Percentiles rank a stretch among this genome's conserved stretches.
Evolutionary conservation across 1,284 basidiomycete genomes (phyloP).

Genomic region (Ustilago curta): DNA sequence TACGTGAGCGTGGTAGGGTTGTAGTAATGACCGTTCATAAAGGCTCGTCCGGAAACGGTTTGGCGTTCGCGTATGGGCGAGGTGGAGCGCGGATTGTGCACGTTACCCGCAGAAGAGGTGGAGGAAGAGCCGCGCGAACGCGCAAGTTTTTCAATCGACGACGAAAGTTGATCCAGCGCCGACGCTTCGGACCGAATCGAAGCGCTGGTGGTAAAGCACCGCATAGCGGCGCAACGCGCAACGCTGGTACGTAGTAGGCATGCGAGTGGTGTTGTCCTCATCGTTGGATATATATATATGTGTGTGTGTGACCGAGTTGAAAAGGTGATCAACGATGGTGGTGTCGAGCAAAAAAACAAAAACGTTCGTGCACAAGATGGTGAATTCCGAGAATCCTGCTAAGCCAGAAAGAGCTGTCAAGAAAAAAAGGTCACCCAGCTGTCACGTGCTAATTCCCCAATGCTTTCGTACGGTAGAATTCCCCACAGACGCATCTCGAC

Average conservation of each 20-base stretch:
- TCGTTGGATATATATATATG: no score
- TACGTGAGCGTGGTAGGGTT: conserved; percentile 52
- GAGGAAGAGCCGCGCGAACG: conserved; percentile 13
- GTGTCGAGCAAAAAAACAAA: conserved; percentile 1
- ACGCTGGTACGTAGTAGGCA: conserved; percentile 4
- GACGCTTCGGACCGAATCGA: conserved; percentile 5
- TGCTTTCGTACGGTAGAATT: conserved; percentile 1
- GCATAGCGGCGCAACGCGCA: background rate
- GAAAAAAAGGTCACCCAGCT: background rate
- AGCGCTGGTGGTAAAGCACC: conserved; percentile 4
- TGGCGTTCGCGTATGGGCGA: conserved; percentile 19
- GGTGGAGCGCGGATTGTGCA: conserved; percentile 32
- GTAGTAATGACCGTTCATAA: conserved; percentile 61
- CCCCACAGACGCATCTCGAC: background rate
- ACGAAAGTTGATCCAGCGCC: conserved; percentile 36
- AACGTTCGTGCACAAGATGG: no score
- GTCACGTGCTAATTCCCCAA: background rate
- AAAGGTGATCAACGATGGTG: background rate
- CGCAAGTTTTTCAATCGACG: conserved; percentile 45
- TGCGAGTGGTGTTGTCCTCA: conserved; percentile 7
- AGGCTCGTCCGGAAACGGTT: conserved; percentile 46
- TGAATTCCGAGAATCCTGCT: background rate
- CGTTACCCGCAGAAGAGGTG: conserved; percentile 3
- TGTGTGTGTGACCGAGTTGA: background rate
- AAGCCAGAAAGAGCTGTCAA: background rate